Evolutionary conservation across 2,329 filamentous ascomycete genomes (phyloP), one percentile per base, ranked within the genome.

Genomic region (Hypoxylon sp.): DNA sequence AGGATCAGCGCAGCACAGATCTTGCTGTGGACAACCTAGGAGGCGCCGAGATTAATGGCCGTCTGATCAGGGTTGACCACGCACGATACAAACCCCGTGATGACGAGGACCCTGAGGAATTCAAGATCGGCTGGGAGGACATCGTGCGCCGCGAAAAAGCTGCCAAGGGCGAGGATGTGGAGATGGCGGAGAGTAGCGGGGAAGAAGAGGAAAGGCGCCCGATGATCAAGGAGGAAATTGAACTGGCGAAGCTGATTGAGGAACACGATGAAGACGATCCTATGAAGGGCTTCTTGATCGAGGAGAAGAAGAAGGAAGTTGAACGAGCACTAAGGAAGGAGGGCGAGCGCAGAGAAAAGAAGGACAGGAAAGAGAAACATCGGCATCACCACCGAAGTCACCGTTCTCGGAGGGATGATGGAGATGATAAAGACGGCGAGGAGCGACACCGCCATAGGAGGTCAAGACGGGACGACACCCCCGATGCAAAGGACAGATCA

Each of bases 231-330:
- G 94, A 98, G 76, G 94, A 98, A 81, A 83, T 84, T 60, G 94
- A 98, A 77, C 81, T 98, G 53, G 88, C 89, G 55, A 86, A 89
- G 48, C 79, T 98, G 61, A 89, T 97, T 57, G 83, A 87, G 59
- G 90, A 95, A 14, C 91, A 97, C 70, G 96, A 98, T 71, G 94
- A 98, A 23, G 95, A 98, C 67, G 96, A 99, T 78, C 96, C 96
- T 0, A 99, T 99, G 96, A 98, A 97, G 80, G 89, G 89, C 38
- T 98, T 93, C 74, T 78, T 98, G 70, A 89, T 98, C 56, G 88
- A 95, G 70, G 92, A 97, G 80, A 98, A 98, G 86, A 94, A 92
- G 80, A 93, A 93, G 77, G 93, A 97, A 78, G 87, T 97, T 11
- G 89, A 91, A 60, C 86, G 87, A 64, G 94, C 93, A 2, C 80